Evolutionary conservation across 805 yeast genomes (phyloP).

Genomic region (Tetrapisispora phaffii): DNA sequence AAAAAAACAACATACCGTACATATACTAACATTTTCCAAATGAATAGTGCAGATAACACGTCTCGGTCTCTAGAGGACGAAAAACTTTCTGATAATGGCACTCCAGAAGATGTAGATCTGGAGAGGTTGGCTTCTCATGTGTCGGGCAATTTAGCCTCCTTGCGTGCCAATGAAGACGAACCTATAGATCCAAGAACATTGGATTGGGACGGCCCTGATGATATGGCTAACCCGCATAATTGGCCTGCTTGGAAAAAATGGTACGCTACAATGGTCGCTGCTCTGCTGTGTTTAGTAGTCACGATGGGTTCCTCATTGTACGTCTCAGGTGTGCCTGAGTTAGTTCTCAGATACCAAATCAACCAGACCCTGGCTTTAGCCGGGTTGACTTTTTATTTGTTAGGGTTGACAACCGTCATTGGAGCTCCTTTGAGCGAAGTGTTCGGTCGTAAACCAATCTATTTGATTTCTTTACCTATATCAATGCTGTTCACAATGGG

Average conservation of each 20-base stretch:
- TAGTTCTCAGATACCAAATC: constrained; percentile 39
- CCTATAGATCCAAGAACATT: constrained; percentile 32
- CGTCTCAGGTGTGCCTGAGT: constrained; percentile 53
- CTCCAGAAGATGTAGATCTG: not conserved
- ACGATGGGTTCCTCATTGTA: constrained; percentile 69
- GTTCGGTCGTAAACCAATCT: constrained; percentile 56
- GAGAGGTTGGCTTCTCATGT: not conserved
- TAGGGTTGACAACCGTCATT: constrained; percentile 65
- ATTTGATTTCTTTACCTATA: constrained; percentile 47
- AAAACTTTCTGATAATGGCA: not conserved
- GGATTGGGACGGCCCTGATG: constrained; percentile 56
- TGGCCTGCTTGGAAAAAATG: constrained; percentile 60
- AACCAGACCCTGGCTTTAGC: constrained; percentile 53
- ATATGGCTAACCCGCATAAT: constrained; percentile 55
- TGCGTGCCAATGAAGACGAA: constrained; percentile 2
- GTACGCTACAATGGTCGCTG: constrained; percentile 55
- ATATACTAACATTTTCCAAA: not conserved
- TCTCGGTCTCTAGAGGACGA: not conserved
- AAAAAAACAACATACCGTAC: too few species aligned
- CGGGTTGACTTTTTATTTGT: constrained; percentile 58
- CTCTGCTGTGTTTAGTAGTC: constrained; percentile 54
- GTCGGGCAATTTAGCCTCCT: not conserved
- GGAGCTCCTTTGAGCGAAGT: constrained; percentile 68
- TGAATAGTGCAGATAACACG: not conserved
- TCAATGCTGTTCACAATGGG: constrained; percentile 70